These are phyloP conservation scores for Saccharomycopsis schoenii DNA, from an alignment of 805 yeast species.

Conservation along the genomic window DNA sequence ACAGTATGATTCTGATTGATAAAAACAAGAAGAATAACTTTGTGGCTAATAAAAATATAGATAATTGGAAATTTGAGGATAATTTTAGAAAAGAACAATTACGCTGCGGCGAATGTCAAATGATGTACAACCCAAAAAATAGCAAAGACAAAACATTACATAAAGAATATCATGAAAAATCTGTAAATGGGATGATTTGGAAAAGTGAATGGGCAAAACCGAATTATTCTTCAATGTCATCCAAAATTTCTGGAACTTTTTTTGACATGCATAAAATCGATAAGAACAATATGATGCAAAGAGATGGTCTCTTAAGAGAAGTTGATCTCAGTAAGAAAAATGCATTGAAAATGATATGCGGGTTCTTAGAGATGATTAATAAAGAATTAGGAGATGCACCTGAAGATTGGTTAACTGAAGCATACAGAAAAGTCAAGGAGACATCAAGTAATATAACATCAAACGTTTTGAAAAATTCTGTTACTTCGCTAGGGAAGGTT, in stretches of 20 bases:
- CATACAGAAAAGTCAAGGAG: background rate
- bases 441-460: constrained; percentile 5
- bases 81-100: background rate
- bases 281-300: background rate
- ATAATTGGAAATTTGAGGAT: background rate
- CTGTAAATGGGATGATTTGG: constrained; percentile 44
- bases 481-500: constrained; percentile 31
- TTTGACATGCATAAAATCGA: constrained; percentile 1
- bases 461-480: constrained; percentile 6
- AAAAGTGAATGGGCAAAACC: constrained; percentile 27
- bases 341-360: constrained; percentile 29
- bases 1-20: background rate
- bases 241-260: constrained; percentile 11
- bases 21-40: background rate
- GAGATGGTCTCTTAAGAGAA: constrained; percentile 27
- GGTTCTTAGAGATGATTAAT: constrained; percentile 45
- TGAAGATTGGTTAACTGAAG: constrained; percentile 28
- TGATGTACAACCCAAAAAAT: constrained; percentile 39
- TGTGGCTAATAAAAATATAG: background rate
- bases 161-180: constrained; percentile 39
- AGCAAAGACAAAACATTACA: constrained; percentile 39
- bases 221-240: background rate
- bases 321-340: constrained; percentile 25
- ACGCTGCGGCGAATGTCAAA: constrained; percentile 39
- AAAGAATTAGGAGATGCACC: constrained; percentile 49